Base-by-base conservation (phyloP, 2,329 filamentous ascomycete genomes). In the Lasiodiplodia hormozganensis region DNA sequence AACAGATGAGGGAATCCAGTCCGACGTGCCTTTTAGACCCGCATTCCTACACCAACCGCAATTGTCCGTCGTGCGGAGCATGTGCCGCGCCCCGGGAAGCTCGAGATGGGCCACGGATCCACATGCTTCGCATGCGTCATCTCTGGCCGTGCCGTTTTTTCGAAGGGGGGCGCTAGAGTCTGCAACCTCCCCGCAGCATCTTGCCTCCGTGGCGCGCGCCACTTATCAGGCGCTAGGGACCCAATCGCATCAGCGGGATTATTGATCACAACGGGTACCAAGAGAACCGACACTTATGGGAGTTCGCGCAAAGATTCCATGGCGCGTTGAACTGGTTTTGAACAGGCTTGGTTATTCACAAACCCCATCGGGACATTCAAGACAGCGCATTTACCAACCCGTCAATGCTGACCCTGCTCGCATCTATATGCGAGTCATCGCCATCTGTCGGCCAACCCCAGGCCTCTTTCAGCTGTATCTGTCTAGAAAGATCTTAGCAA, bases 391-490 rank as follows among this genome's bases (percentile, higher is more conserved):
- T 56, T 36, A 65, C n/a, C 51, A 65, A 31, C 51, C 62, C 62
- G 51, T 65, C 62, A 38, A 65, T 65, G 23, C 62, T 65, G 51
- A 65, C 52, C 36, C 62, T 47, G n/a, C 52, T 65, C 6, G 47
- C 47, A 10, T 64, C 60, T 10, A 64, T 31, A 12, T 65, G 34
- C 23, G 43, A 21, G 31, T 25, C 52, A 18, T 62, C 43, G 43
- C 18, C 40, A 38, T 49, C 57, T 16, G 40, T 34, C 23, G 60
- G 49, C 65, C 69, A 70, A 11, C 69, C 69, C 69, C 69, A 70
- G 5, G 66, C 66, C 31, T 68, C 66, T 21, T 68, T 70, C n/a
- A 70, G 60, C 31, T 70, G 66, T n/a, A 23, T 43, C 53, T 70
- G 69, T 1, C 66, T 68, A 47, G 14, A 18, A 21, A n/a, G 11